Conservation (phyloP, 257 asterid species). For the Solanum phureja region DNA sequence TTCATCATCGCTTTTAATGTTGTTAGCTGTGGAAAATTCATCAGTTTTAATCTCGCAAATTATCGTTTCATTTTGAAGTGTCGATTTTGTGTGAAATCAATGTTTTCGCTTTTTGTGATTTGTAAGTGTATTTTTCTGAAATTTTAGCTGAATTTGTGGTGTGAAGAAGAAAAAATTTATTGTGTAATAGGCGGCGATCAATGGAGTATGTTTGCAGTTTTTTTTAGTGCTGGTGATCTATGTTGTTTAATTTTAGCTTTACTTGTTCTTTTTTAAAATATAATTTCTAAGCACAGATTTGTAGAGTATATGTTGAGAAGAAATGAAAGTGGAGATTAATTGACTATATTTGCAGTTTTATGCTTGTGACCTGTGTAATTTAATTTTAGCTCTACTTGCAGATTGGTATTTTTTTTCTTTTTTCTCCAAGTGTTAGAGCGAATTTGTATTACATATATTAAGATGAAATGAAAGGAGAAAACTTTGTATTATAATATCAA, state of each 20-base stretch:
- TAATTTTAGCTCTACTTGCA: neutral
- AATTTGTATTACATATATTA: neutral
- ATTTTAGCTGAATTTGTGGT: neutral
- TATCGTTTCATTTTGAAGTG: neutral
- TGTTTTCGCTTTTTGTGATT: neutral
- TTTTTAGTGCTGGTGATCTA: neutral
- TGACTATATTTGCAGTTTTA: neutral
- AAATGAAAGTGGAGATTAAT: neutral
- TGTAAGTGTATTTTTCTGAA: neutral
- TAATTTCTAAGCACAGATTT: neutral
- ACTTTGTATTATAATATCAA: neutral
- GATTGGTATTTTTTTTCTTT: neutral
- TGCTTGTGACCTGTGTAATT: neutral
- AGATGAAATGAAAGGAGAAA: neutral
- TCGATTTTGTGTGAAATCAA: neutral
- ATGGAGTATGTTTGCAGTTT: neutral
- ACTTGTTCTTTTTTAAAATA: neutral
- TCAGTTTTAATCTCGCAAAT: neutral
- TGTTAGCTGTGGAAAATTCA: neutral
- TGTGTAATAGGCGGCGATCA: neutral
- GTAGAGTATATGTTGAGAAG: neutral
- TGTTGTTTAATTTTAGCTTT: neutral
- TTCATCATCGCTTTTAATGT: neutral
- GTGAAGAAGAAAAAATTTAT: neutral
- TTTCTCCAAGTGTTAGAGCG: neutral